Percentiles rank a stretch among this genome's conserved stretches.
phyloP scores from a whole-genome alignment of 345 rosid genomes.

The Lumnitzera littorea region DNA sequence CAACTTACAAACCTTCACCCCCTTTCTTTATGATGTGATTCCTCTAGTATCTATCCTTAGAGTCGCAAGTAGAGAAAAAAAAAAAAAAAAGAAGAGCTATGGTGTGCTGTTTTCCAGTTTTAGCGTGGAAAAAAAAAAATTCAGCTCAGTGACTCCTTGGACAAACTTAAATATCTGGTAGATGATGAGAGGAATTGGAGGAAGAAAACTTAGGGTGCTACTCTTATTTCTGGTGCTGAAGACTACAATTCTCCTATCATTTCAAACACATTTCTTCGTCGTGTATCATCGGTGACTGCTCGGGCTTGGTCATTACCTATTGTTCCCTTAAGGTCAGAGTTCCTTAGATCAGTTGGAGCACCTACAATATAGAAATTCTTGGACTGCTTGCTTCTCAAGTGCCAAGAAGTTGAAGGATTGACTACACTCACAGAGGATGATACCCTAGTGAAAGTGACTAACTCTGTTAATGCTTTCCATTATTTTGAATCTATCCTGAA shows the following conservation, averaged over 20 bases:
- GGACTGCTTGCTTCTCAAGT: slow-evolving; percentile 59
- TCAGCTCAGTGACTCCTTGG: slow-evolving; percentile 60
- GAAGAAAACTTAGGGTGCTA: slow-evolving; percentile 51
- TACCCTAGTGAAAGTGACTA: slow-evolving; percentile 70
- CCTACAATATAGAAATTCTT: slow-evolving; percentile 52
- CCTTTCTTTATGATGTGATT: too few species aligned
- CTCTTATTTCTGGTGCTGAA: slow-evolving; percentile 45
- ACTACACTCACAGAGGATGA: slow-evolving; percentile 78
- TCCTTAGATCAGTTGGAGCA: slow-evolving; percentile 57
- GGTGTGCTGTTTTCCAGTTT: too few species aligned
- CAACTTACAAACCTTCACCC: too few species aligned
- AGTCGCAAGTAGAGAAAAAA: too few species aligned
- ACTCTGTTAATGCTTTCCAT: slow-evolving; percentile 59
- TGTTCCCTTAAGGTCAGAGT: slow-evolving; percentile 52
- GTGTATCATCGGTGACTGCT: slow-evolving; percentile 54
- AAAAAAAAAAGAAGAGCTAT: too few species aligned
- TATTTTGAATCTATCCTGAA: slow-evolving; percentile 59
- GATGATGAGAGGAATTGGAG: slow-evolving; percentile 71
- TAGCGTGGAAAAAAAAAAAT: too few species aligned
- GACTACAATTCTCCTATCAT: slow-evolving; percentile 61
- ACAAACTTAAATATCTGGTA: slow-evolving; percentile 47
- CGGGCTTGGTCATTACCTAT: slow-evolving; percentile 63
- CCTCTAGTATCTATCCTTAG: too few species aligned
- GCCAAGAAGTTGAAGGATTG: slow-evolving; percentile 95
- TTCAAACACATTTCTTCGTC: slow-evolving; percentile 43